A percentile compares a stretch with the other conserved stretches of the same genome.
phyloP scores from a whole-genome alignment of 768 basidiomycete species.

The Collybia mongolica region DNA sequence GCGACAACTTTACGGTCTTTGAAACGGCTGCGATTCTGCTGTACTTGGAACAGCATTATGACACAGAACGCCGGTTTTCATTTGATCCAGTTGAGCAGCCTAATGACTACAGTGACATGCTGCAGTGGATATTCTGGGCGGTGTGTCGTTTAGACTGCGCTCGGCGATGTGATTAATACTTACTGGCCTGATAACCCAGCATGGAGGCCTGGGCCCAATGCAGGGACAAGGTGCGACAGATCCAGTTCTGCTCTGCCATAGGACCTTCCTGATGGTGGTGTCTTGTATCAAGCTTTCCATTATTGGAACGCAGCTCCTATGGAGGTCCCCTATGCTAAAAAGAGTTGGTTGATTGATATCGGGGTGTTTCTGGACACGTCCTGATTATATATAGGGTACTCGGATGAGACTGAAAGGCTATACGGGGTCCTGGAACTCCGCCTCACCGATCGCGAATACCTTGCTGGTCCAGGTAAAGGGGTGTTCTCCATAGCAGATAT shows the following conservation, averaged over 20 bases:
- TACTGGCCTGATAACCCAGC: constrained; percentile 1
- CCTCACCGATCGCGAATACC: constrained; percentile 40
- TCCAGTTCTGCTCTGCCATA: not conserved
- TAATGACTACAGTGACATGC: constrained; percentile 34
- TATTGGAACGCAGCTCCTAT: constrained; percentile 12
- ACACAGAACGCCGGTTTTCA: constrained; percentile 37
- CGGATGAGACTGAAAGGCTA: constrained; percentile 46
- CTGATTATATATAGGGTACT: constrained; percentile 29
- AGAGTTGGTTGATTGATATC: constrained; percentile 6
- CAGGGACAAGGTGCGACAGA: constrained; percentile 15
- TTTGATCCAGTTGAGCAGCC: constrained; percentile 29
- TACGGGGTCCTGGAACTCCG: constrained; percentile 47
- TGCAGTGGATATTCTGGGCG: constrained; percentile 50
- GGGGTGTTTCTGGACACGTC: not conserved
- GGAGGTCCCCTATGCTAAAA: constrained; percentile 15
- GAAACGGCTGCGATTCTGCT: constrained; percentile 46
- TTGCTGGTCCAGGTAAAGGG: constrained; percentile 34
- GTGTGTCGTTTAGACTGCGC: not conserved
- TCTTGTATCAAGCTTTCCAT: constrained; percentile 7
- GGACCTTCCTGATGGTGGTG: too few relatives aligned
- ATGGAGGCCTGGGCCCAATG: constrained; percentile 20
- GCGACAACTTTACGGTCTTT: constrained; percentile 32
- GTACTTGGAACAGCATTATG: constrained; percentile 43
- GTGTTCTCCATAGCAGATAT: constrained; percentile 40
- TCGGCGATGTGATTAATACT: not conserved